Evolutionary conservation across 345 rosid species (phyloP).

Genomic region (Clausena lansium): DNA sequence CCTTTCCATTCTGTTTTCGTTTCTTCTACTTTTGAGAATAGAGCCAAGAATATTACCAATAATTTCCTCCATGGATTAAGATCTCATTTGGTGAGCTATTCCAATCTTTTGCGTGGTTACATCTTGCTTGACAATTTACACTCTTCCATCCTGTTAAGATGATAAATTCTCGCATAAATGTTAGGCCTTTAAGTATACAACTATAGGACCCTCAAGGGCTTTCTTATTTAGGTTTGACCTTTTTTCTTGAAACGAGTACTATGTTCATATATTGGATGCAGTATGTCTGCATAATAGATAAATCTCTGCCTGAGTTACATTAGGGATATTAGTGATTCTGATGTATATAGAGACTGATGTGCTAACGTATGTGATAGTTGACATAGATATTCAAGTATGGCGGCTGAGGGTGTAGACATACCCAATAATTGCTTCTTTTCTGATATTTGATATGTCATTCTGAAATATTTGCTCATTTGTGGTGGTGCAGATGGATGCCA

Average conservation of each 20-base stretch:
- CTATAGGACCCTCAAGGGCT: neutral
- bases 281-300: neutral
- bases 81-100: neutral
- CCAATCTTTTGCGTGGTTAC: neutral
- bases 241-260: neutral
- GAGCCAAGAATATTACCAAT: neutral
- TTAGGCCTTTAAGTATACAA: neutral
- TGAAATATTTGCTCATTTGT: constrained; percentile 19
- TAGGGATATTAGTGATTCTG: neutral
- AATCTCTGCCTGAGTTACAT: neutral
- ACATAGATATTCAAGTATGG: neutral
- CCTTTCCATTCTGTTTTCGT: neutral
- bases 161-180: neutral
- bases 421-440: constrained; percentile 6
- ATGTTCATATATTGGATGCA: neutral
- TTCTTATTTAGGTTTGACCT: neutral
- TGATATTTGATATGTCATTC: constrained; percentile 9
- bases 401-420: constrained; percentile 1
- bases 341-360: neutral
- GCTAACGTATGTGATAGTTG: neutral
- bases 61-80: neutral
- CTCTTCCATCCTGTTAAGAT: neutral
- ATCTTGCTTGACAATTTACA: neutral
- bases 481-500: constrained; percentile 73
- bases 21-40: neutral